Conservation (phyloP, 805 yeast genomes). For the Candida patagonica region DNA sequence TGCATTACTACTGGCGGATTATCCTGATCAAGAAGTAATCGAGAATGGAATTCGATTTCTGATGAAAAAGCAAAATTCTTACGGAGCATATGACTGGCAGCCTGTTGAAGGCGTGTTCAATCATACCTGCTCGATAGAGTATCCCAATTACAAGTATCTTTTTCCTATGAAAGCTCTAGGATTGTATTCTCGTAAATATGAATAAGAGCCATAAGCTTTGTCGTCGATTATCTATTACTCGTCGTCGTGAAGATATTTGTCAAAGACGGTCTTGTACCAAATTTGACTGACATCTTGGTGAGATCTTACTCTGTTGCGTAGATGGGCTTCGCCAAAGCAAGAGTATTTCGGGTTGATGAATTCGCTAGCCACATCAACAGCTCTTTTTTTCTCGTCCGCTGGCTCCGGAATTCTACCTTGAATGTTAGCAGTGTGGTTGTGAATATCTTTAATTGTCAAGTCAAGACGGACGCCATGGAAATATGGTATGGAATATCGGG, state of each 20-base stretch:
- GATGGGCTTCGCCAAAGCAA: slow-evolving; percentile 33
- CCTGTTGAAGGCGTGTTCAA: slow-evolving; percentile 93
- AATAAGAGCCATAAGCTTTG: slow-evolving; percentile 1
- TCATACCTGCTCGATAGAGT: slow-evolving; percentile 89
- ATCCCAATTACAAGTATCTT: slow-evolving; percentile 83
- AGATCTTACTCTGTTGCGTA: slow-evolving; percentile 33
- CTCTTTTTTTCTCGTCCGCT: slow-evolving; percentile 18
- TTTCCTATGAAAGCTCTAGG: slow-evolving; percentile 94
- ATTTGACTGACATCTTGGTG: slow-evolving; percentile 33
- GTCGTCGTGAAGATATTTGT: slow-evolving; percentile 16
- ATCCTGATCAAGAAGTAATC: slow-evolving; percentile 60
- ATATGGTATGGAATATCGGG: slow-evolving; percentile 37
- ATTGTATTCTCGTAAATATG: slow-evolving; percentile 35
- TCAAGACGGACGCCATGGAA: slow-evolving; percentile 34
- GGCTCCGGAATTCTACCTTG: slow-evolving; percentile 25
- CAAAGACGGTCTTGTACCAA: slow-evolving; percentile 32
- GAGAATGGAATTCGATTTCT: slow-evolving; percentile 53
- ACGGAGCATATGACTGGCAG: slow-evolving; percentile 83
- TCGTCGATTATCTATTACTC: neutral
- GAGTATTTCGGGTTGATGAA: slow-evolving; percentile 25
- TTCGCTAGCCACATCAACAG: slow-evolving; percentile 25
- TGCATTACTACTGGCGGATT: slow-evolving; percentile 69
- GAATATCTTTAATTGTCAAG: slow-evolving; percentile 23
- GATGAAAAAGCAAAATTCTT: slow-evolving; percentile 52
- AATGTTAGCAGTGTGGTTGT: slow-evolving; percentile 19